phyloP scores from a whole-genome alignment of 495 filamentous ascomycete genomes.

The Trichoderma asperelloides region DNA sequence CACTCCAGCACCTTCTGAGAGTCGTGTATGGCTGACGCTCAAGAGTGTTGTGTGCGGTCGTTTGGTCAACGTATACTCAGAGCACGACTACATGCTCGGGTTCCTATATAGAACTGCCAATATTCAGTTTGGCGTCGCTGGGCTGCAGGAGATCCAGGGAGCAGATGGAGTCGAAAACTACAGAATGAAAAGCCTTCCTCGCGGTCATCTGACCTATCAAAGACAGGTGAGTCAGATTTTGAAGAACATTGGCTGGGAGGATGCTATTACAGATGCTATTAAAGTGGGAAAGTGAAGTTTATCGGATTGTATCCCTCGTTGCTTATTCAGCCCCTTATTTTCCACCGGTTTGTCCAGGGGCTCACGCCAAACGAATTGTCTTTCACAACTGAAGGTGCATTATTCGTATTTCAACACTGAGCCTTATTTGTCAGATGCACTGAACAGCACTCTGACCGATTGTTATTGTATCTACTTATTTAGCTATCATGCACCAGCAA shows the following conservation, averaged over 20 bases:
- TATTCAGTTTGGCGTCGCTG: conserved; percentile 49
- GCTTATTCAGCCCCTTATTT: background rate
- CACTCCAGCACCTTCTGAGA: conserved; percentile 58
- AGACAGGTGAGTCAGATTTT: conserved; percentile 46
- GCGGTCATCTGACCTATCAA: conserved; percentile 46
- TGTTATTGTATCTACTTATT: background rate
- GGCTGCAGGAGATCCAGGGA: conserved; percentile 44
- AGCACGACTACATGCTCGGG: conserved; percentile 51
- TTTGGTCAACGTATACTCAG: conserved; percentile 51
- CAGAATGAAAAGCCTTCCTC: conserved; percentile 45
- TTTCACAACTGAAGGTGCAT: background rate
- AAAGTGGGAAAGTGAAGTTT: conserved; percentile 13
- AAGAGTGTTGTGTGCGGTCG: conserved; percentile 47
- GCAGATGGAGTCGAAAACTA: conserved; percentile 49
- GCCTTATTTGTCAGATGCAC: background rate
- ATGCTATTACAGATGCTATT: conserved; percentile 39
- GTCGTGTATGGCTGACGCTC: conserved; percentile 43
- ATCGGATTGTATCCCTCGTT: background rate
- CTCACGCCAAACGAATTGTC: background rate
- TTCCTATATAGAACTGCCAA: conserved; percentile 48
- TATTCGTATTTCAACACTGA: conserved; percentile 17
- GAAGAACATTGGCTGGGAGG: conserved; percentile 46
- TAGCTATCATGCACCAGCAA: background rate
- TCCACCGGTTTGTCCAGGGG: background rate
- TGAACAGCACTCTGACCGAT: background rate